A percentile compares a stretch with the other conserved stretches of the same genome.
Evolutionary conservation across 192 early-diverging fungal genomes (phyloP).

Genomic region (Backusella australiensis): DNA sequence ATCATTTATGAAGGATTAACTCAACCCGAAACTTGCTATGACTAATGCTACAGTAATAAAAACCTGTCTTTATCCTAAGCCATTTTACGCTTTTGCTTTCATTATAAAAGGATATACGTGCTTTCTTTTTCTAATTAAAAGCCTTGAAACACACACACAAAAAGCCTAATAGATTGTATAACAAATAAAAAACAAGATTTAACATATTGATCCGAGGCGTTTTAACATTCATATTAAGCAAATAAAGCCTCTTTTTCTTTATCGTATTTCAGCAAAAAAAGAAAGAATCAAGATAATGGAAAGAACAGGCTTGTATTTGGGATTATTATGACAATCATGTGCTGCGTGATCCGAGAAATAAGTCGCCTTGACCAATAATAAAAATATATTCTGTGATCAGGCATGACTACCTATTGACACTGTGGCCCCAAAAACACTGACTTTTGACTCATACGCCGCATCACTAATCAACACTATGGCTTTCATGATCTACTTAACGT

Average conservation of each 20-base stretch:
- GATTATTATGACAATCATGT: background rate
- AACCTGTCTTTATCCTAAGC: background rate
- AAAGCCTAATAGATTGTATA: background rate
- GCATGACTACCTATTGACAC: conserved; percentile 1
- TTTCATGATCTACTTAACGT: background rate
- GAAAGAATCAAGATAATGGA: background rate
- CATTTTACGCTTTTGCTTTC: background rate
- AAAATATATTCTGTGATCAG: background rate
- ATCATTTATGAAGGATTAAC: background rate
- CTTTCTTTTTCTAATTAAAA: background rate
- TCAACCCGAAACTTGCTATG: background rate
- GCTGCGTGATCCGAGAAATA: background rate
- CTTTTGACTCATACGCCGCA: background rate
- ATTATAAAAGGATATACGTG: background rate
- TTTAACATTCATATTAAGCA: background rate
- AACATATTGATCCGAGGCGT: conserved; percentile 4
- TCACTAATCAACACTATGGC: background rate
- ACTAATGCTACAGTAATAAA: background rate
- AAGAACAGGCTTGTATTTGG: background rate
- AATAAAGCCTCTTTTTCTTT: background rate
- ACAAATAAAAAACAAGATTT: background rate
- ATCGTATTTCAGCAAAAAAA: background rate
- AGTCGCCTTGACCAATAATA: background rate
- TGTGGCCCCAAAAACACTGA: background rate
- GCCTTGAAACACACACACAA: background rate